These are phyloP conservation scores for Cladosporium colombiae DNA, from an alignment of 2,329 filamentous ascomycete species.

Conservation along the genomic window DNA sequence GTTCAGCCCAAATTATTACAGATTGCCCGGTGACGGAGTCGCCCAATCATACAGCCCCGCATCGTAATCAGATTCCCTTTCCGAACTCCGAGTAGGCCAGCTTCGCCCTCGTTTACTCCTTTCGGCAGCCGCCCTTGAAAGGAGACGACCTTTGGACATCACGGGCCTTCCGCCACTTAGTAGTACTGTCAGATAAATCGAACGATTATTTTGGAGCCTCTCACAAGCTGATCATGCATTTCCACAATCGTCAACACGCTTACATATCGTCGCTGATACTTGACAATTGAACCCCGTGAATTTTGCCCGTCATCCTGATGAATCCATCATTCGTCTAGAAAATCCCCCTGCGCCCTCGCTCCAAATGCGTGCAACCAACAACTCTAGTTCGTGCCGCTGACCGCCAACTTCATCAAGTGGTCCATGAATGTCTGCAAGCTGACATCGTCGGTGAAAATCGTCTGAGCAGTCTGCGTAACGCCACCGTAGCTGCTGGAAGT, in stretches of 20 bases:
- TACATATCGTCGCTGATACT: background rate
- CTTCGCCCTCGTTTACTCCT: constrained; percentile 1
- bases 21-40: constrained; percentile 11
- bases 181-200: background rate
- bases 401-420: constrained; percentile 84
- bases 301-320: constrained; percentile 3
- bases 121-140: background rate
- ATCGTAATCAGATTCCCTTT: constrained; percentile 6
- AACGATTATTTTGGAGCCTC: background rate
- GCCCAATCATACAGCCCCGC: constrained; percentile 4
- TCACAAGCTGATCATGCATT: background rate
- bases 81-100: background rate
- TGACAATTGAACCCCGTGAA: background rate
- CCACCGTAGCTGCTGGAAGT: constrained; percentile 91
- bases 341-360: constrained; percentile 13
- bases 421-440: constrained; percentile 99
- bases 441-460: constrained; percentile 98
- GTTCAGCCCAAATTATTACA: constrained; percentile 16
- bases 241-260: background rate
- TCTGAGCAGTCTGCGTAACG: constrained; percentile 86
- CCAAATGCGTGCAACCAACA: constrained; percentile 5
- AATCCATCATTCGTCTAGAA: constrained; percentile 7
- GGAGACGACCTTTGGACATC: background rate
- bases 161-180: background rate
- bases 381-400: constrained; percentile 37